Evolutionary conservation across 2,329 filamentous ascomycete species (phyloP).

Genomic region (Geosmithia flava): DNA sequence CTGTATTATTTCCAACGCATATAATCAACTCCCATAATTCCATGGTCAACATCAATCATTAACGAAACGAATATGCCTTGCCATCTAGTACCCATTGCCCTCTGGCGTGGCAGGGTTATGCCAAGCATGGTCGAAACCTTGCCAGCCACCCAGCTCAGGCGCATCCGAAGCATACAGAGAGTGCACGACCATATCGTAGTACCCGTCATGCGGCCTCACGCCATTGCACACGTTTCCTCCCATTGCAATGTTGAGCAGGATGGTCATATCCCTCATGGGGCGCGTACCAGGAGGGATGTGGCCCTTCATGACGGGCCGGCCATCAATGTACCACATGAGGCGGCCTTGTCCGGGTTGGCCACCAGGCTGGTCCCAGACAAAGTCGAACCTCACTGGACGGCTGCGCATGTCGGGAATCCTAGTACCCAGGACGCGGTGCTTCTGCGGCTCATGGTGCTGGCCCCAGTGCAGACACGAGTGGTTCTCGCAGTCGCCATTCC

Average conservation of each 20-base stretch:
- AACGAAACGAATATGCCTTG: not conserved
- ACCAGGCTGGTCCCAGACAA: conserved; percentile 40
- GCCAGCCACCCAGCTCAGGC: conserved; percentile 39
- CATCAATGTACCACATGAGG: conserved; percentile 48
- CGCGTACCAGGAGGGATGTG: conserved; percentile 37
- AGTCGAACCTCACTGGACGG: conserved; percentile 37
- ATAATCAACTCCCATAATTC: too few relatives aligned
- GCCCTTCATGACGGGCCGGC: conserved; percentile 42
- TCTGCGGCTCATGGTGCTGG: conserved; percentile 38
- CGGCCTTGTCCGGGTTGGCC: conserved; percentile 28
- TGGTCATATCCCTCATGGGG: conserved; percentile 40
- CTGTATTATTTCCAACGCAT: too few relatives aligned
- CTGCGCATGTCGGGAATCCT: conserved; percentile 32
- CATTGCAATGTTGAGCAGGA: conserved; percentile 50
- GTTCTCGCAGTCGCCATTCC: conserved; percentile 44
- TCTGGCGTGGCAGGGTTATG: not conserved
- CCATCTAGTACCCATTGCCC: not conserved
- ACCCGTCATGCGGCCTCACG: conserved; percentile 34
- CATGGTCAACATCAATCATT: too few relatives aligned
- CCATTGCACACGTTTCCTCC: conserved; percentile 46
- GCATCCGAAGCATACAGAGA: conserved; percentile 38
- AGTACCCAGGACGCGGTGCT: conserved; percentile 43
- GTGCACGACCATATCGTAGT: conserved; percentile 44
- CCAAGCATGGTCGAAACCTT: conserved; percentile 26
- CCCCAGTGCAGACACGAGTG: conserved; percentile 49